Conservation (phyloP, 192 early-diverging fungal genomes). For the Backusella tarrabulga region DNA sequence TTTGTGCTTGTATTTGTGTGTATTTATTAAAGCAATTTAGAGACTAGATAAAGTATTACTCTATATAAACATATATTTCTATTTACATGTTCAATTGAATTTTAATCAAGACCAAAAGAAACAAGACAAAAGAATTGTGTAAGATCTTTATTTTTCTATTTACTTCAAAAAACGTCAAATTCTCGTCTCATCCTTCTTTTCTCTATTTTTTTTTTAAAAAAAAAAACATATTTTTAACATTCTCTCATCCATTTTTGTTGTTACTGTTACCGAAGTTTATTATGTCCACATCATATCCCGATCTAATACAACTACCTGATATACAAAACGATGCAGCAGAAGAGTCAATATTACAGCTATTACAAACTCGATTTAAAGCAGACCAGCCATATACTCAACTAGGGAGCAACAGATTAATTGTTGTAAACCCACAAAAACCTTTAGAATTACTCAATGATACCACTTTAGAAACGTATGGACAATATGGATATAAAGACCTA, state of each 20-base stretch:
- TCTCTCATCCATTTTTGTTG: background rate
- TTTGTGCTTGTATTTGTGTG: background rate
- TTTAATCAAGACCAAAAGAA: constrained; percentile 4
- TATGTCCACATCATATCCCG: constrained; percentile 2
- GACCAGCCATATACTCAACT: constrained; percentile 54
- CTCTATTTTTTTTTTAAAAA: background rate
- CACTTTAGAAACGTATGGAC: constrained; percentile 50
- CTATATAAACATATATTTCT: background rate
- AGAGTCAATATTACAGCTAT: constrained; percentile 7
- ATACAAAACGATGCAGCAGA: background rate
- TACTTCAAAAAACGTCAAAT: constrained; percentile 4
- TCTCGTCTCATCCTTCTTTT: background rate
- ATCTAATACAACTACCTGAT: constrained; percentile 14
- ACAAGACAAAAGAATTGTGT: constrained; percentile 5
- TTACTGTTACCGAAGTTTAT: background rate
- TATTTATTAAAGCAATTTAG: constrained; percentile 1
- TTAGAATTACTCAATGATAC: constrained; percentile 43
- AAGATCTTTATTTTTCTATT: background rate
- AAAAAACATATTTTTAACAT: background rate
- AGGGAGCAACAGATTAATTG: constrained; percentile 44
- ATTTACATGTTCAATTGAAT: constrained; percentile 4
- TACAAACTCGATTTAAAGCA: constrained; percentile 46
- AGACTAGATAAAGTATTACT: background rate
- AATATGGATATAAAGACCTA: constrained; percentile 48
- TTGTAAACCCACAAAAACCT: constrained; percentile 48